These are phyloP conservation scores for Aspergillus jensenii DNA, from an alignment of 2,329 filamentous ascomycete species.

Conservation along the genomic window DNA sequence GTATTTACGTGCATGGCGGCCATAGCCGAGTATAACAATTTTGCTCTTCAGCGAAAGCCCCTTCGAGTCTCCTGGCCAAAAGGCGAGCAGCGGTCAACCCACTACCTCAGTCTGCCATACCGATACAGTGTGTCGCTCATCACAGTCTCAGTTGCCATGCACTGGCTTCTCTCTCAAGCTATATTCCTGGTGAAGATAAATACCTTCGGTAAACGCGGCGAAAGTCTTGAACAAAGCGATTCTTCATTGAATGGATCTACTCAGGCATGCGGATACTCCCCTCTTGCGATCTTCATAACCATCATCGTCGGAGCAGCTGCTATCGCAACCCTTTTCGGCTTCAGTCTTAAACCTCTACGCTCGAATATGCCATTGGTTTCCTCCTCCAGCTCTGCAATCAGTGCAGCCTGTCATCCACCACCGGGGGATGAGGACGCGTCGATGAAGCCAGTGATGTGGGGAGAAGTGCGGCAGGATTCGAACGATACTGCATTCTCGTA, in stretches of 20 bases:
- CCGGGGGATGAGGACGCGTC: no score
- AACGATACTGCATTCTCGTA: no score
- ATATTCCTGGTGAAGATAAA: constrained; percentile 38
- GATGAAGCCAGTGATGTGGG: no score
- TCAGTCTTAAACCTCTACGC: not conserved
- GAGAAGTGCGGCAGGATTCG: no score
- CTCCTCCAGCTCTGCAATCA: no score
- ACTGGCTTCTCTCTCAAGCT: constrained; percentile 50
- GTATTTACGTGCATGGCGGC: constrained; percentile 48
- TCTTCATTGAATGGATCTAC: no score
- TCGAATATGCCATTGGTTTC: not conserved
- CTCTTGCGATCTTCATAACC: not conserved
- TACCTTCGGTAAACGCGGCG: not conserved
- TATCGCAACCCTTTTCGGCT: not conserved
- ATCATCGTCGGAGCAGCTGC: not conserved
- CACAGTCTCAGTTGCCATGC: constrained; percentile 34
- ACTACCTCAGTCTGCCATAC: constrained; percentile 46
- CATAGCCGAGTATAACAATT: constrained; percentile 49
- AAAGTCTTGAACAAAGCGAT: not conserved
- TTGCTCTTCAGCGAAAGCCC: constrained; percentile 37
- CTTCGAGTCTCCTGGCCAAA: constrained; percentile 46
- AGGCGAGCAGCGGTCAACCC: constrained; percentile 45
- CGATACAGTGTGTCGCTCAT: constrained; percentile 33
- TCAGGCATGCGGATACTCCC: not conserved
- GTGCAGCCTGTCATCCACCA: no score